Conservation (phyloP, 225 moss, liverwort and hornwort genomes). For the Bryoerythrophyllum caledonicum region DNA sequence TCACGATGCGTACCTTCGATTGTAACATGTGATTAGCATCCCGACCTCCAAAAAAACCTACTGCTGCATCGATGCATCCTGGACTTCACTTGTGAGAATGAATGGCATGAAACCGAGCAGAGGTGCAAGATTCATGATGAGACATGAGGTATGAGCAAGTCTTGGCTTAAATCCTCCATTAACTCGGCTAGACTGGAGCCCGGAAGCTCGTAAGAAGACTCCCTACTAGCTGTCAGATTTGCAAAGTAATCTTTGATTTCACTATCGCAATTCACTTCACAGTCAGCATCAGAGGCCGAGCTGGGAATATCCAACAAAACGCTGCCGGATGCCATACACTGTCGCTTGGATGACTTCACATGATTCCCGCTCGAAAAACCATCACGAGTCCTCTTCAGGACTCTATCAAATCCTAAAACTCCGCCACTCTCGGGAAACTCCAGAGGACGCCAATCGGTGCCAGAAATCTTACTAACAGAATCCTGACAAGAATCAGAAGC, state of each 20-base stretch:
- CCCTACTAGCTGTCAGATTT: no score
- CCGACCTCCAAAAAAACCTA: no score
- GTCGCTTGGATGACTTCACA: constrained; percentile 29
- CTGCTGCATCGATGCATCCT: no score
- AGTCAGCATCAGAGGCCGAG: no score
- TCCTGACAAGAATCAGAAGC: no score
- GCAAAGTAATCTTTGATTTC: no score
- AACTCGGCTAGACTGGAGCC: constrained; percentile 25
- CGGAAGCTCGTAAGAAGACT: constrained; percentile 25
- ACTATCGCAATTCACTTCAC: no score
- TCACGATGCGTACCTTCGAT: neutral
- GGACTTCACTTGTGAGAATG: no score
- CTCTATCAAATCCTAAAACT: no score
- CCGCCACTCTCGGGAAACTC: no score
- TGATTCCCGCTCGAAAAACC: constrained; percentile 2
- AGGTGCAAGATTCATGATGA: neutral
- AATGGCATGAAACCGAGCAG: no score
- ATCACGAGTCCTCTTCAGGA: constrained; percentile 25
- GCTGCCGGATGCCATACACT: neutral
- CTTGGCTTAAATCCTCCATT: constrained; percentile 32
- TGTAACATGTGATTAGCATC: no score
- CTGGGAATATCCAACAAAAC: constrained; percentile 3
- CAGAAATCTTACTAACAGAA: neutral
- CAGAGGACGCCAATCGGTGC: constrained; percentile 17
- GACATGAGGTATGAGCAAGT: constrained; percentile 25